Conservation (phyloP, 495 filamentous ascomycete genomes). For the Melanomma pulvis-pyrius region DNA sequence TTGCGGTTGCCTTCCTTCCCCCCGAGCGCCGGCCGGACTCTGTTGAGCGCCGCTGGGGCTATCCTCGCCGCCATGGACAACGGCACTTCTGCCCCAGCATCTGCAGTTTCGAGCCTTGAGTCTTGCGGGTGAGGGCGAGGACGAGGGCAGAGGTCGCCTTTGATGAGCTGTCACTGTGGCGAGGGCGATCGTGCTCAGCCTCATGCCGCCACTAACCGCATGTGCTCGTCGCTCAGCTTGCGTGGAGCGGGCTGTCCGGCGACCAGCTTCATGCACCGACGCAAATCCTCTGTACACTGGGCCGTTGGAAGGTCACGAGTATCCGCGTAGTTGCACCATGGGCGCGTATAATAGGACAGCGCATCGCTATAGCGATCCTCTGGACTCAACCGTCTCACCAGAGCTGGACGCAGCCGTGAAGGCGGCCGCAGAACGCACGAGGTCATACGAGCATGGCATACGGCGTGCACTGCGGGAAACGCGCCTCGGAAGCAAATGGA, state of each 20-base stretch:
- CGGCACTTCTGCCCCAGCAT: background rate
- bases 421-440: background rate
- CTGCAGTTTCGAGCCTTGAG: background rate
- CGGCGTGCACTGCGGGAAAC: conserved; percentile 20
- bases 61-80: background rate
- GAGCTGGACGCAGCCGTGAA: background rate
- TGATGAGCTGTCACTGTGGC: conserved; percentile 39
- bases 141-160: background rate
- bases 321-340: background rate
- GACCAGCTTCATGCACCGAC: conserved; percentile 1
- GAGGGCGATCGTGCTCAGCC: conserved; percentile 23
- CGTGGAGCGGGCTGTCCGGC: conserved; percentile 2
- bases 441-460: conserved; percentile 10
- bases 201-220: conserved; percentile 14
- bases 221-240: conserved; percentile 23
- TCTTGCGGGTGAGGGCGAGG: conserved; percentile 15
- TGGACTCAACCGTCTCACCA: background rate
- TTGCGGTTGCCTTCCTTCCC: conserved; percentile 7
- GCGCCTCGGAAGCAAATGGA: conserved; percentile 17
- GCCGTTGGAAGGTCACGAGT: background rate
- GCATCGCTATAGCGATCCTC: background rate
- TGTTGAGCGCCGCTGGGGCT: conserved; percentile 17
- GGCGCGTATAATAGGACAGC: background rate
- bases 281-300: background rate
- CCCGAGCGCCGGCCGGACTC: conserved; percentile 19